phyloP scores from a whole-genome alignment of 2,329 filamentous ascomycete species.

The Penicillium concentricum region DNA sequence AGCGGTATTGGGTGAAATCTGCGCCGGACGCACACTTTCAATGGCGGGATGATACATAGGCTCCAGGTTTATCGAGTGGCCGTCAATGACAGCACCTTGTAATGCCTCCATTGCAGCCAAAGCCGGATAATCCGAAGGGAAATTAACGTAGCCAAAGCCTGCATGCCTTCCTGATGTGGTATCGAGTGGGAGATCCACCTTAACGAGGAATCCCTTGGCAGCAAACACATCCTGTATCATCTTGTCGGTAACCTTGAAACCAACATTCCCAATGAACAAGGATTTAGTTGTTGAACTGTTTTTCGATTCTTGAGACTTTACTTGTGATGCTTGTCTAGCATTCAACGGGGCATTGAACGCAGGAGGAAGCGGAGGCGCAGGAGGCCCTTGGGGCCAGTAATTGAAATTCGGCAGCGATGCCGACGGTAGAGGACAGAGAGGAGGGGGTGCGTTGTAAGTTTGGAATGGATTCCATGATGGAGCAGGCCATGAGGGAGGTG shows the following conservation, averaged over 20 bases:
- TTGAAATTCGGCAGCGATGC: background rate
- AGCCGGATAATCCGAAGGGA: constrained; percentile 36
- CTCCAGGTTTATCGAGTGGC: constrained; percentile 42
- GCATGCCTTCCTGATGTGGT: constrained; percentile 34
- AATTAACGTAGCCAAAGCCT: constrained; percentile 42
- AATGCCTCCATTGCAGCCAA: constrained; percentile 37
- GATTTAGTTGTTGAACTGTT: constrained; percentile 17
- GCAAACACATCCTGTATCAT: constrained; percentile 39
- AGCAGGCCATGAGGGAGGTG: background rate
- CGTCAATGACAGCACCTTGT: constrained; percentile 39
- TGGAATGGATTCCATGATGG: constrained; percentile 2
- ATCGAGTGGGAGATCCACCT: constrained; percentile 37
- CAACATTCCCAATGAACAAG: constrained; percentile 44
- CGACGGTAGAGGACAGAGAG: constrained; percentile 2
- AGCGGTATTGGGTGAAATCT: background rate
- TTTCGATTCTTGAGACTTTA: background rate
- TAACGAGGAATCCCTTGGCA: constrained; percentile 37
- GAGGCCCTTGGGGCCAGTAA: background rate
- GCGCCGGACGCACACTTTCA: constrained; percentile 9
- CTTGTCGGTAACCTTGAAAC: constrained; percentile 37
- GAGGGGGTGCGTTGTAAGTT: background rate
- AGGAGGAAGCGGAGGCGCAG: background rate
- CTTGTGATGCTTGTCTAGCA: background rate
- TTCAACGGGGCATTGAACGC: background rate
- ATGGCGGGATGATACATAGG: constrained; percentile 34